Conservation (phyloP, 768 basidiomycete species). For the Clitopilus hobsonii region DNA sequence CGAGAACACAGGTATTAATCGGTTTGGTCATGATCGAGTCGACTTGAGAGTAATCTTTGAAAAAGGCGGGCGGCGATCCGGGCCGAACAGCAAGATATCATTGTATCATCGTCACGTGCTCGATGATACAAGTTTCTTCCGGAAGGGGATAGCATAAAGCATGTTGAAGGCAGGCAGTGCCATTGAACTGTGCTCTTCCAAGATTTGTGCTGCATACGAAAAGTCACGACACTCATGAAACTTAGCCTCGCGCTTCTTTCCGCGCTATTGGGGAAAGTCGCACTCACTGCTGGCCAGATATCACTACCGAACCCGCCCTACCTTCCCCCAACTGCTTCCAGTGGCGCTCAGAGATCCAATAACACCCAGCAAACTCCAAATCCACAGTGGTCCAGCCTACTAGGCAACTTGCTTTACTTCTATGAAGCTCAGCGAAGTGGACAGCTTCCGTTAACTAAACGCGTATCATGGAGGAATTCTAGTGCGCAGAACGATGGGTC, state of each 20-base stretch:
- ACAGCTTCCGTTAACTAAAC: constrained; percentile 56
- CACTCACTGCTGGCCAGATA: constrained; percentile 46
- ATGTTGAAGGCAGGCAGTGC: background rate
- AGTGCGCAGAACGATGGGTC: constrained; percentile 74
- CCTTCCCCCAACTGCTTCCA: constrained; percentile 54
- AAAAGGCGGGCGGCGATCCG: too few relatives aligned
- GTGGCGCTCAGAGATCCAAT: constrained; percentile 47
- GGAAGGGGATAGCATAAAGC: background rate
- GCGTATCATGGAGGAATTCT: constrained; percentile 86
- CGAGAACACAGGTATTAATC: constrained; percentile 68
- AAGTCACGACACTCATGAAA: background rate
- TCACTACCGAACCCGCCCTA: constrained; percentile 62
- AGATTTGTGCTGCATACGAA: background rate
- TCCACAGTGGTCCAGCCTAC: constrained; percentile 74
- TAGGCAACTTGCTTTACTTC: constrained; percentile 82
- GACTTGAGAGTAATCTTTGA: background rate
- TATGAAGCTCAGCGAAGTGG: constrained; percentile 92
- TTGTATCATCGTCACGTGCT: background rate
- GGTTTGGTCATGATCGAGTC: constrained; percentile 31
- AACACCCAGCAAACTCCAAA: constrained; percentile 42
- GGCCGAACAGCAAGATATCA: too few relatives aligned
- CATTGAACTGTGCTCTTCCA: background rate
- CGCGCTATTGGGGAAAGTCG: constrained; percentile 4
- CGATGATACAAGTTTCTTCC: background rate
- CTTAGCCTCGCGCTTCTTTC: constrained; percentile 13